Conservation (phyloP, 345 rosid species). For the Citrus unshiu region DNA sequence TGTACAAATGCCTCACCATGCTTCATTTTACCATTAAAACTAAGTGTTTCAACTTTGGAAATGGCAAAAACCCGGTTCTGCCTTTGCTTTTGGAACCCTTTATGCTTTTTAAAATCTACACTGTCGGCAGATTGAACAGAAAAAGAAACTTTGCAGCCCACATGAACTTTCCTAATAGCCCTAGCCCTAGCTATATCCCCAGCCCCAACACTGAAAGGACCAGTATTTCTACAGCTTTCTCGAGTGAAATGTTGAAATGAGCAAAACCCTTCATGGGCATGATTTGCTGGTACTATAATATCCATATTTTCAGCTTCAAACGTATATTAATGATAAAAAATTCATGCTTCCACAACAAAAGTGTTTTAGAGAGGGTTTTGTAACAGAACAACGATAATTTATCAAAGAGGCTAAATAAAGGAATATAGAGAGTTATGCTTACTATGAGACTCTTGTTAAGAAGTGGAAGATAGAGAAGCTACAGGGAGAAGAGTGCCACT, state of each 20-base stretch:
- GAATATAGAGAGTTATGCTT: not conserved
- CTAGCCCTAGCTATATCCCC: constrained; percentile 16
- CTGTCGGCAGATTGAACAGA: constrained; percentile 14
- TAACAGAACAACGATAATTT: not conserved
- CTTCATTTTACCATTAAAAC: constrained; percentile 41
- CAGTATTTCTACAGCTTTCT: constrained; percentile 23
- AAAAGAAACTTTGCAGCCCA: constrained; percentile 10
- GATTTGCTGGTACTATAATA: constrained; percentile 41
- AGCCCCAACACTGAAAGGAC: constrained; percentile 26
- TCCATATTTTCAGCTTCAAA: constrained; percentile 38
- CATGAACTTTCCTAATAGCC: constrained; percentile 10
- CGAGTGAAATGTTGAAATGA: constrained; percentile 42
- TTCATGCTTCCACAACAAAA: not conserved
- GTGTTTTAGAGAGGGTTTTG: constrained; percentile 10
- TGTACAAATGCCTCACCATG: constrained; percentile 26
- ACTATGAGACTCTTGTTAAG: constrained; percentile 2
- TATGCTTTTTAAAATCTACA: constrained; percentile 10
- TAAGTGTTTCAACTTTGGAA: constrained; percentile 38
- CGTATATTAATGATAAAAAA: not conserved
- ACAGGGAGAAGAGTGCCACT: not conserved
- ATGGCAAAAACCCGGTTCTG: constrained; percentile 35
- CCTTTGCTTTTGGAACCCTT: constrained; percentile 35
- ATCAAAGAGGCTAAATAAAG: not conserved
- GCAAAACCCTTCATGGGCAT: constrained; percentile 56
- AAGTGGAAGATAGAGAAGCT: not conserved